Base-by-base conservation (phyloP, 2,329 filamentous ascomycete genomes). In the Pyrenophora tritici-repentis region DNA sequence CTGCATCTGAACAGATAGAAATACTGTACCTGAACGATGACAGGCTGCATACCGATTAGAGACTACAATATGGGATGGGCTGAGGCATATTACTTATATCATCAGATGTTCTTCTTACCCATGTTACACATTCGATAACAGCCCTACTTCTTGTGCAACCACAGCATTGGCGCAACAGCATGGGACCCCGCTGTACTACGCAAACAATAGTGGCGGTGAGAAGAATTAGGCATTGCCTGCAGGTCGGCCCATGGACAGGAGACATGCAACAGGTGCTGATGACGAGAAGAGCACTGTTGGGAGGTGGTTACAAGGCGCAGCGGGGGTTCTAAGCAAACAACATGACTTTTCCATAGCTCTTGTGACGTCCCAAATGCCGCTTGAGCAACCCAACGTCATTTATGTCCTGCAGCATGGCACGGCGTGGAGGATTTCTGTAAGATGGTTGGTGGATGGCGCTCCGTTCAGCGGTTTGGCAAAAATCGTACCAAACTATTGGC, bases 201-300 rank as follows among this genome's bases (percentile, higher is more conserved):
- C 55, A 58, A 58, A 56, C 55, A 42, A n/a, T 14, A 24, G 43
- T 53, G 35, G 53, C 53, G 39, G 53, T 53, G 45, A 49, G 46
- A 24, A 45, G 33, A 24, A 16, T 12, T 6, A 24, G 33, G 41
- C 38, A 42, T 55, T 24, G 9, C 36, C 43, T 58, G 55, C 52
- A 47, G 9, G 16, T 37, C 35, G 17, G 24, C 47, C 34, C 39
- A 20, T 32, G 35, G 36, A 32, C 18, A 51, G 34, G 33, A 42
- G n/a, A 29, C 31, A 17, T 22, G 34, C 29, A 38, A 12, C 37
- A 52, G 42, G 31, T 22, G 34, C 13, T 34, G 12, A 33, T 17
- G 33, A 12, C 26, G n/a, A 36, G 37, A 17, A 31, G 29, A 18
- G 22, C 42, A 29, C 14, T 29, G 37, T 31, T 55, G 40, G 33